These are phyloP conservation scores for Geranomyces michiganensis DNA, from an alignment of 192 early-diverging fungal genomes.

Conservation along the genomic window DNA sequence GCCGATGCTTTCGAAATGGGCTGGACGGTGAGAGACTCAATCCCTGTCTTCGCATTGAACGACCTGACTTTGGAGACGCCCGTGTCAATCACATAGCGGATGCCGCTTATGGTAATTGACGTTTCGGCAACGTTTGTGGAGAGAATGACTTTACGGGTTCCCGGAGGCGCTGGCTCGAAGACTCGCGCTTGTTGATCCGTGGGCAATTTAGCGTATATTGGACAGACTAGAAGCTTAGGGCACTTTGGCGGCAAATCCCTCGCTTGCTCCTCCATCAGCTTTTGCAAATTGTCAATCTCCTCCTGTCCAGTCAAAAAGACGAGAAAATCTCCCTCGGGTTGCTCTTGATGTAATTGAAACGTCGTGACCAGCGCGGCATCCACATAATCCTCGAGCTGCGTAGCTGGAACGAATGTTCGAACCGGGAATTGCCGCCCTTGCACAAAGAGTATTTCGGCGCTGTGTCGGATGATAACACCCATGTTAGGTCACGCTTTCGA, in stretches of 20 bases:
- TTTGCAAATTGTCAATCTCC: constrained; percentile 90
- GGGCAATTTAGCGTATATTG: constrained; percentile 92
- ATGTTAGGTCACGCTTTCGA: too few relatives aligned
- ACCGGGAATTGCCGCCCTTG: constrained; percentile 92
- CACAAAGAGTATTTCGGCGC: constrained; percentile 82
- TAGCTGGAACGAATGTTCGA: constrained; percentile 72
- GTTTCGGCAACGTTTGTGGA: constrained; percentile 99
- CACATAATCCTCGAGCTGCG: constrained; percentile 89
- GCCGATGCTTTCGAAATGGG: constrained; percentile 92
- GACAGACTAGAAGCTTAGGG: constrained; percentile 70
- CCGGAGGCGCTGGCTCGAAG: constrained; percentile 84
- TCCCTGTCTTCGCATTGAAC: constrained; percentile 86
- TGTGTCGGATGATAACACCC: constrained; percentile 24
- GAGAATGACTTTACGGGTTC: constrained; percentile 89
- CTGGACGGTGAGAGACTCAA: constrained; percentile 80
- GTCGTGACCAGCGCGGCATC: constrained; percentile 84
- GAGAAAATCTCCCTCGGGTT: constrained; percentile 87
- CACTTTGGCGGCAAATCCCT: constrained; percentile 59
- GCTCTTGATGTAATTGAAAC: constrained; percentile 87
- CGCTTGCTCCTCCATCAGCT: constrained; percentile 75
- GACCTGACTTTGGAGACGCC: constrained; percentile 91
- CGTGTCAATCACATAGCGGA: constrained; percentile 92
- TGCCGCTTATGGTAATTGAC: constrained; percentile 92
- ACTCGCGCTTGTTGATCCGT: constrained; percentile 84
- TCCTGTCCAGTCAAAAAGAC: constrained; percentile 94